A percentile compares a stretch with the other conserved stretches of the same genome.
Evolutionary conservation across 805 yeast genomes (phyloP).

Genomic region (Debaryomyces maramus): DNA sequence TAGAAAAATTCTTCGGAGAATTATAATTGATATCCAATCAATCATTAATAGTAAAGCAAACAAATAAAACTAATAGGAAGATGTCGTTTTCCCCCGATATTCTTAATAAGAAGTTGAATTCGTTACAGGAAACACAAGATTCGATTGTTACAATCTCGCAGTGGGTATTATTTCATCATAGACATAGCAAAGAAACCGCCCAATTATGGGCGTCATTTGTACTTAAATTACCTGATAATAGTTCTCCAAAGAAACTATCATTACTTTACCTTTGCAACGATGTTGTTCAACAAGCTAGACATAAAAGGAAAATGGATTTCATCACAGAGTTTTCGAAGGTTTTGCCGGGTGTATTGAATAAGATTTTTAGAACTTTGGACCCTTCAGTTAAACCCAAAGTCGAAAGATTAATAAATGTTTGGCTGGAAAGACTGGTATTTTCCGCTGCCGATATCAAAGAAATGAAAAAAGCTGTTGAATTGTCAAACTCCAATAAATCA

Average conservation of each 20-base stretch:
- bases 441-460: constrained; percentile 22
- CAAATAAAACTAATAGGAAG: background rate
- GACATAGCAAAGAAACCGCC: constrained; percentile 37
- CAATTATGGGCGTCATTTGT: constrained; percentile 36
- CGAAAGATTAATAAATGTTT: constrained; percentile 52
- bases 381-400: constrained; percentile 46
- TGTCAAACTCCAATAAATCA: constrained; percentile 15
- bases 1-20: background rate
- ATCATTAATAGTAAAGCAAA: background rate
- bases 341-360: constrained; percentile 42
- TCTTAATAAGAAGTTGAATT: constrained; percentile 34
- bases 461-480: constrained; percentile 26
- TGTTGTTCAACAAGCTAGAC: constrained; percentile 74
- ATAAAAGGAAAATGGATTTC: constrained; percentile 59
- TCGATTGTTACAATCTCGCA: constrained; percentile 46
- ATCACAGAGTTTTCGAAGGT: constrained; percentile 55
- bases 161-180: constrained; percentile 48
- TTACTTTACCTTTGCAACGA: constrained; percentile 76
- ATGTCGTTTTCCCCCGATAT: constrained; percentile 42
- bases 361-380: constrained; percentile 32
- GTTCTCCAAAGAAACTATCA: constrained; percentile 46
- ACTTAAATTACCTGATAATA: constrained; percentile 8
- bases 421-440: constrained; percentile 57
- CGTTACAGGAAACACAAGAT: constrained; percentile 47
- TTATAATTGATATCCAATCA: too few relatives aligned